Base-by-base conservation (phyloP, 108 stramenopile species). In the Cylindrotheca fusiformis region DNA sequence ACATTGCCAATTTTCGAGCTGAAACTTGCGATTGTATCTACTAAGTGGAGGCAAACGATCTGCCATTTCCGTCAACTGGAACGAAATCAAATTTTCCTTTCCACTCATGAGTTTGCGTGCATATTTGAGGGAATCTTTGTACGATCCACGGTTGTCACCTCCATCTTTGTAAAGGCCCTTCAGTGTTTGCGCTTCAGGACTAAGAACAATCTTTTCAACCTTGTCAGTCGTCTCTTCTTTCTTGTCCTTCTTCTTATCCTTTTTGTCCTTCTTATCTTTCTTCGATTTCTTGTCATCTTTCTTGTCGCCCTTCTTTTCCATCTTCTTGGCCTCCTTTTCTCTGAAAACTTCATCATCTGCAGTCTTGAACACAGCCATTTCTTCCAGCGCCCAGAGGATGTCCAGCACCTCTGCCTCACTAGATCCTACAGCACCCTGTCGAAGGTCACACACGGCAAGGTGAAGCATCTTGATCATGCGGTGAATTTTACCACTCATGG, bases 1-100 rank as follows among this genome's bases (percentile, higher is more conserved):
- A 75, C 94, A 97, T 87, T 99, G 98, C 98, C 98, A 99, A 65
- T 78, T 76, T 67, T 99, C 98, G 47, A 99, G 83, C 68, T 88
- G 77, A 69, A 95, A 94, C 24, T 88, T 82, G 48, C 89, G 84
- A 66, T 95, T 95, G 93, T 97, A 98, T 26, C 90, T 87, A 77
- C 89, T 93, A 55, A 99, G 87, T 25, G 98, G 98, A 30, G 98
- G 98, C 21, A 99, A 88, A 55, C 98, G 95, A 71, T 93, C 94
- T 52, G 90, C 71, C 98, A 99, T 99, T 23, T 95, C 87, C 21
- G 87, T 93, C 55, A 99, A 88, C 78, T 99, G 98, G 68, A 96
- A 96, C 46, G 90, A 82, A 55, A 90, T 87, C 49, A 94, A 76
- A 57, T 90, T 86, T 47, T 88, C 77, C 69, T 93, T 93, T 32